Evolutionary conservation across 2,329 filamentous ascomycete genomes (phyloP).

Genomic region (Aspergillus sp.): DNA sequence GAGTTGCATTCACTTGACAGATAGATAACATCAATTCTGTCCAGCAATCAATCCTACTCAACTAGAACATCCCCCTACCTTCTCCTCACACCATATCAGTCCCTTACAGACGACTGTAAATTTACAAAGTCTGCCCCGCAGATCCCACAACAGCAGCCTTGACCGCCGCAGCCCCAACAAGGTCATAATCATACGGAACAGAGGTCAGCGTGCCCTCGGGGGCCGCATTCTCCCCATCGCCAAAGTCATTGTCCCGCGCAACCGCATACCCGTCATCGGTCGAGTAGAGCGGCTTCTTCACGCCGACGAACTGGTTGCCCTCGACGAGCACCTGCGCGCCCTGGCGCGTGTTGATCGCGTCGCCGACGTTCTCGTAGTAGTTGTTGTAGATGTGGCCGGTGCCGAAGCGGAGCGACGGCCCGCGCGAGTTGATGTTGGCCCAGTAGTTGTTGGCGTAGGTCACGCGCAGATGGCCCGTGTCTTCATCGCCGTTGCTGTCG

Average conservation of each 20-base stretch:
- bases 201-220: slow-evolving; percentile 50
- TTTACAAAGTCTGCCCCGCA: slow-evolving; percentile 31
- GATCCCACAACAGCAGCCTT: slow-evolving; percentile 42
- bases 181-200: slow-evolving; percentile 54
- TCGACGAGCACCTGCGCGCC: slow-evolving; percentile 60
- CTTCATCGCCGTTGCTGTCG: slow-evolving; percentile 57
- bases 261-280: slow-evolving; percentile 46
- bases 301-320: slow-evolving; percentile 51
- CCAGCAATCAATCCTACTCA: no score
- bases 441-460: slow-evolving; percentile 68
- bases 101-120: no score
- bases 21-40: no score
- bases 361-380: slow-evolving; percentile 45
- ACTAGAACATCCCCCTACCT: not conserved
- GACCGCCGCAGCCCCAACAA: slow-evolving; percentile 50
- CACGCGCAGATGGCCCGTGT: slow-evolving; percentile 60
- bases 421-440: slow-evolving; percentile 62
- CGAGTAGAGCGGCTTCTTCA: slow-evolving; percentile 47
- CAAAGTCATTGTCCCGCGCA: slow-evolving; percentile 47
- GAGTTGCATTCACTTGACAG: no score
- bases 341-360: slow-evolving; percentile 57
- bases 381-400: slow-evolving; percentile 62
- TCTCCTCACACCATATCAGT: not conserved
- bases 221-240: slow-evolving; percentile 49
- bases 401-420: slow-evolving; percentile 64